These are phyloP conservation scores for Arctium lappa DNA, from an alignment of 129 eudicot genomes.

Conservation along the genomic window DNA sequence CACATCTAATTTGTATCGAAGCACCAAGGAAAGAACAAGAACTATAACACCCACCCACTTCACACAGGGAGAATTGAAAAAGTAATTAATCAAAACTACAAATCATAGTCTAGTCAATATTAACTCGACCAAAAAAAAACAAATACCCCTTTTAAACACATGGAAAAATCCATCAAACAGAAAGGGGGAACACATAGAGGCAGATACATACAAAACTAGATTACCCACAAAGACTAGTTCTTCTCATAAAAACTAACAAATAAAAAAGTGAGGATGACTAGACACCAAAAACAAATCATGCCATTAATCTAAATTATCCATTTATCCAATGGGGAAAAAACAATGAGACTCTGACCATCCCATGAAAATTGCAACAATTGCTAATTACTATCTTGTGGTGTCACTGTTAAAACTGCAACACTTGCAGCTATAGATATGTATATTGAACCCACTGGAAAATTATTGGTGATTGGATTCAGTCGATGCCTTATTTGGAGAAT, in stretches of 20 bases:
- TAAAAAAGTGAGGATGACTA: constrained; percentile 18
- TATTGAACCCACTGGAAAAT: neutral
- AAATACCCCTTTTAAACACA: neutral
- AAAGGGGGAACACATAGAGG: constrained; percentile 4
- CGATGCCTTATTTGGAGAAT: neutral
- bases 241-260: constrained; percentile 33
- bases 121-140: neutral
- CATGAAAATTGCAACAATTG: constrained; percentile 3
- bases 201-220: constrained; percentile 29
- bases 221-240: constrained; percentile 23
- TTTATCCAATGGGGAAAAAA: constrained; percentile 33
- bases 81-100: constrained; percentile 11
- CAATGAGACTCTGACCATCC: constrained; percentile 25
- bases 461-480: neutral
- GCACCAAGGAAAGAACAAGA: neutral
- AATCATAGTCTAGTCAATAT: constrained; percentile 21
- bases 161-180: neutral
- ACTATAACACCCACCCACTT: neutral
- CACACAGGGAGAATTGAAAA: neutral
- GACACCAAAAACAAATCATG: constrained; percentile 26
- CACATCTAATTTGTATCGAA: neutral
- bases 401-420: neutral
- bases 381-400: neutral
- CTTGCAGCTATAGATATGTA: neutral
- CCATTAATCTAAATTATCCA: constrained; percentile 39